Base-by-base conservation (phyloP, 371 early-diverging fungal genomes). In the Syncephalastrum racemosum region DNA sequence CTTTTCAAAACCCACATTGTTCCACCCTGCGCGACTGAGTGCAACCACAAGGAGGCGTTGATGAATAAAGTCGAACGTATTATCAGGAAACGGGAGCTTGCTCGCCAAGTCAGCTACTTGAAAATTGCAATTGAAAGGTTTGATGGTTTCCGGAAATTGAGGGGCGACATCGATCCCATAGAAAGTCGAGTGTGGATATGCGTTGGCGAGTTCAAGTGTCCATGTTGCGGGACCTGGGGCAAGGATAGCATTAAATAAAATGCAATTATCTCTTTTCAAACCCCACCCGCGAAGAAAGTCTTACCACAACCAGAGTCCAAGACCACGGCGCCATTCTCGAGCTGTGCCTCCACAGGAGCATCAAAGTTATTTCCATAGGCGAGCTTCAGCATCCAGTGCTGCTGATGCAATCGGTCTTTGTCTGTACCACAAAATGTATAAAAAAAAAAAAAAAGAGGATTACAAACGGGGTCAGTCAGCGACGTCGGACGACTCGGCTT, bases 201-300 rank as follows among this genome's bases (percentile, higher is more conserved):
- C 54, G 14, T 63, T 63, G 7, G 66, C 63, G 59, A 68, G 63
- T 49, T 72, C 72, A 64, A 71, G 67, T 0, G 67, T 67, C 71
- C 71, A 71, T 4, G 59, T 60, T 15, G 67, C 71, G 19, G 53
- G 48, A 2, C 36, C 36, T 31, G 36, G 5, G 10, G 12, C 10
- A 31, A 10, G 10, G 10, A 31, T 31, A 27, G 27, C 27, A 27
- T 27, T 27, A 7, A 7, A 27, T 7, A 10, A 7, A 31, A 31
- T 31, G 36, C 36, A 31, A 31, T 31, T 2, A 12, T 12, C 36
- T 12, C 12, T 5, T 31, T 31, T 31, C 10, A 31, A 31, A 31
- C 6, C 36, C 36, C 10, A 10, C 10, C 10, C 6, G 12, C 10
- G 12, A 31, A 2, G 10, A 47, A n/a, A 20, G n/a, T 10, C 20